These are phyloP conservation scores for sunflower (Helianthus annuus) DNA, from an alignment of 129 eudicot genomes.

Conservation along the genomic window HanXRQr2.0-SUNRISE NC_035444.2:19703849-19704348, in stretches of 20 bases:
- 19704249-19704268: no score
- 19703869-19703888: slow-evolving; percentile 31
- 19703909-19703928: slow-evolving; percentile 30
- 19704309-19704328: no score
- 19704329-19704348: no score
- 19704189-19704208: slow-evolving; percentile 7
- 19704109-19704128: slow-evolving; percentile 9
- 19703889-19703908: slow-evolving; percentile 23
- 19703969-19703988: slow-evolving; percentile 47
- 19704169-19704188: not conserved
- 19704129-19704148: slow-evolving; percentile 10
- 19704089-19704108: slow-evolving; percentile 39
- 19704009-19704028: slow-evolving; percentile 34
- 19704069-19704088: slow-evolving; percentile 15
- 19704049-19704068: slow-evolving; percentile 4
- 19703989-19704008: slow-evolving; percentile 27
- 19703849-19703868: slow-evolving; percentile 35
- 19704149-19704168: not conserved
- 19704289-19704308: no score
- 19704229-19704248: not conserved
- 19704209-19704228: not conserved
- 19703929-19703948: slow-evolving; percentile 24
- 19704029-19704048: not conserved
- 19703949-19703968: slow-evolving; percentile 13
- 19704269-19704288: no score